Conservation (phyloP, 345 rosid species). For the Luvunga scandens region DNA sequence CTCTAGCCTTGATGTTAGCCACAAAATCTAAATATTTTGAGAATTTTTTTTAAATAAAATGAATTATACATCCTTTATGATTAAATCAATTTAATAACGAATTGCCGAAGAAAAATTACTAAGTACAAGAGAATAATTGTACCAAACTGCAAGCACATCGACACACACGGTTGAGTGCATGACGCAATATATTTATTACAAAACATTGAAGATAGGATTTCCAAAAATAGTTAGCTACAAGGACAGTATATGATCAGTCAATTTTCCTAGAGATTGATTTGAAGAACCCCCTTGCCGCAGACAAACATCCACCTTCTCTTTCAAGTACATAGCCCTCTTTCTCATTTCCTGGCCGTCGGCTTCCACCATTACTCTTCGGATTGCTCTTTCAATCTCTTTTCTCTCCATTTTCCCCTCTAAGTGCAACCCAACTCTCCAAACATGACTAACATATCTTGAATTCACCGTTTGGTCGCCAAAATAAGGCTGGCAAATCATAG, state of each 20-base stretch:
- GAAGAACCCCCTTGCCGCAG: slow-evolving; percentile 42
- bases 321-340: slow-evolving; percentile 26
- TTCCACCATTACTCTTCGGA: slow-evolving; percentile 34
- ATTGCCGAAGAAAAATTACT: too few species aligned
- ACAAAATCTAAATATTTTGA: too few species aligned
- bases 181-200: too few species aligned
- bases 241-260: slow-evolving; percentile 33
- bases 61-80: too few species aligned
- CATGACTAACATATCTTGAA: slow-evolving; percentile 41
- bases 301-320: slow-evolving; percentile 35
- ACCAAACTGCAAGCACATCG: too few species aligned
- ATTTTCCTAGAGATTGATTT: slow-evolving; percentile 29
- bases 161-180: too few species aligned
- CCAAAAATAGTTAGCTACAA: background rate
- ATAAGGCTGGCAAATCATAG: slow-evolving; percentile 69
- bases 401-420: slow-evolving; percentile 37
- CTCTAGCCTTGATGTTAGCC: too few species aligned
- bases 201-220: too few species aligned
- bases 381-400: slow-evolving; percentile 32
- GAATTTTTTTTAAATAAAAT: too few species aligned
- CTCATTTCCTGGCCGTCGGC: slow-evolving; percentile 38
- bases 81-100: too few species aligned
- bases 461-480: slow-evolving; percentile 60
- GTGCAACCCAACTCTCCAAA: slow-evolving; percentile 57
- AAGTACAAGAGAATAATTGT: too few species aligned